These are phyloP conservation scores for Monosporozyma aerobia DNA, from an alignment of 805 yeast genomes.

Conservation along the genomic window DNA sequence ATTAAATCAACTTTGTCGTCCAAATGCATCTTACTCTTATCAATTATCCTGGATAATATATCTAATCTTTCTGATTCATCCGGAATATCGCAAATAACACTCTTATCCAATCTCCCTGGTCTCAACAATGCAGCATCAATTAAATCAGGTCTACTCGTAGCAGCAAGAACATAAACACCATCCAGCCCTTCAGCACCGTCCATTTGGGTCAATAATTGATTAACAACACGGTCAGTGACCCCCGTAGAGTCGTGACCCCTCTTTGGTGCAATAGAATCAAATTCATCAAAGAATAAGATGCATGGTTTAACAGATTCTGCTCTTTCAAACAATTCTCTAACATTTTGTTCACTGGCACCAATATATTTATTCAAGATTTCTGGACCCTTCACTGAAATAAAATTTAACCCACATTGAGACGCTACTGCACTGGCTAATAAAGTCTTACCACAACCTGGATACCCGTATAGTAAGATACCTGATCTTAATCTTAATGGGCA, in stretches of 20 bases:
- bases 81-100: constrained; percentile 87
- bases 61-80: constrained; percentile 58
- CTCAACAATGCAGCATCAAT: constrained; percentile 90
- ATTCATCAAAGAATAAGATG: constrained; percentile 86
- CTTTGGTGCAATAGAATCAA: constrained; percentile 94
- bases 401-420: constrained; percentile 85
- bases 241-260: constrained; percentile 98
- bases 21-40: constrained; percentile 7
- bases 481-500: constrained; percentile 84
- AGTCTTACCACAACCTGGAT: constrained; percentile 97
- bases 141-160: constrained; percentile 91
- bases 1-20: constrained; percentile 32
- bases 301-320: constrained; percentile 96
- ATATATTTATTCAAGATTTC: constrained; percentile 90
- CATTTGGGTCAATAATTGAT: constrained; percentile 95
- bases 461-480: constrained; percentile 85
- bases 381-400: constrained; percentile 91
- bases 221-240: constrained; percentile 94
- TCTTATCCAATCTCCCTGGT: constrained; percentile 93
- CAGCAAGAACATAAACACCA: constrained; percentile 94
- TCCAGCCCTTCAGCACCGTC: constrained; percentile 98
- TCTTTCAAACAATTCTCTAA: constrained; percentile 84
- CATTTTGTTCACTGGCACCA: constrained; percentile 94
- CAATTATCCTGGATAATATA: constrained; percentile 37
- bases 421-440: constrained; percentile 88